Percentiles rank a stretch among this genome's conserved stretches.
phyloP scores from a whole-genome alignment of 768 basidiomycete genomes.

The Mycena metata region DNA sequence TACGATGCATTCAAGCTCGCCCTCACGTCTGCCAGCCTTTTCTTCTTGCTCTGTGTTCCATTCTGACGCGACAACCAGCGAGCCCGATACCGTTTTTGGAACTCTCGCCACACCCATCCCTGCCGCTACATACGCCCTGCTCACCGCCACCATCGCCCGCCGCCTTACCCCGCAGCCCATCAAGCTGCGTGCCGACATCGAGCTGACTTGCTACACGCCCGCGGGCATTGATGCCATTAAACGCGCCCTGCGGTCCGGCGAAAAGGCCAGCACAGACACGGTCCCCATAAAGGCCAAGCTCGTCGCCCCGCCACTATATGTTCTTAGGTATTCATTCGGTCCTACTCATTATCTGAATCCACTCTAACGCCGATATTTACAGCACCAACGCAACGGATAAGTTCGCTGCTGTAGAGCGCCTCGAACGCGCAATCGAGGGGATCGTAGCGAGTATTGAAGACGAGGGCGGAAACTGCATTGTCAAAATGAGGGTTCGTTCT shows the following conservation, averaged over 20 bases:
- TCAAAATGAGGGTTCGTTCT: slow-evolving; percentile 92
- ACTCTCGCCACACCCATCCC: slow-evolving; percentile 72
- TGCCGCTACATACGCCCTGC: slow-evolving; percentile 68
- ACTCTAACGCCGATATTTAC: background rate
- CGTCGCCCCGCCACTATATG: slow-evolving; percentile 96
- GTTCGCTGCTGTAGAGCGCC: slow-evolving; percentile 91
- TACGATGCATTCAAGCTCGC: slow-evolving; percentile 99
- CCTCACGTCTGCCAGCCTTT: slow-evolving; percentile 76
- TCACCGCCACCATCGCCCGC: slow-evolving; percentile 89
- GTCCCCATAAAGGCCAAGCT: slow-evolving; percentile 98
- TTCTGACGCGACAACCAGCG: slow-evolving; percentile 44
- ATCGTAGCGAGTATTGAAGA: slow-evolving; percentile 89
- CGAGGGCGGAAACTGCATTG: slow-evolving; percentile 86
- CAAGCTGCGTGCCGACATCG: slow-evolving; percentile 98
- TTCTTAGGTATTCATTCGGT: slow-evolving; percentile 64
- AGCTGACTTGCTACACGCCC: slow-evolving; percentile 96
- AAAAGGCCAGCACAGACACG: slow-evolving; percentile 86
- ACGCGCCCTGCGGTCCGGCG: slow-evolving; percentile 90
- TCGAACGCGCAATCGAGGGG: slow-evolving; percentile 93
- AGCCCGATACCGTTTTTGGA: slow-evolving; percentile 82
- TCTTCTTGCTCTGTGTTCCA: slow-evolving; percentile 1
- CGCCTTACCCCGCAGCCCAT: slow-evolving; percentile 98
- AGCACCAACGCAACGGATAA: slow-evolving; percentile 97
- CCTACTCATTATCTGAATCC: background rate
- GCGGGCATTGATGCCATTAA: slow-evolving; percentile 98